Evolutionary conservation across 2,329 filamentous ascomycete species (phyloP).

Genomic region (Emergomyces pasteurianus): DNA sequence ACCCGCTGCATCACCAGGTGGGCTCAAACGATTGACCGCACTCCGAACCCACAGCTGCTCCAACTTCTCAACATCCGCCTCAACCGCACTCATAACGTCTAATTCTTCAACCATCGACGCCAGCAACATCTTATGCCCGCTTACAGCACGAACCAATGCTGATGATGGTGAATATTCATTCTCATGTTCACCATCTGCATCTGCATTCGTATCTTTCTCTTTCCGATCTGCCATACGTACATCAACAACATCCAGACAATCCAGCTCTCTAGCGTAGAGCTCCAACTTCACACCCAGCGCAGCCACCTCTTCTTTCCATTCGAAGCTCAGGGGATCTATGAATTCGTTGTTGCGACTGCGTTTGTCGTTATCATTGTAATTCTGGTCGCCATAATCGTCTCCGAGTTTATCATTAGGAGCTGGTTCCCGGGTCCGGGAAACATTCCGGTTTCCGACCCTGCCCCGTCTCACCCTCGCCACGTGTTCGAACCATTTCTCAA

Average conservation of each 20-base stretch:
- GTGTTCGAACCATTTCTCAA: constrained; percentile 27
- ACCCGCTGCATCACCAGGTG: constrained; percentile 2
- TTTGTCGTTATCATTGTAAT: not conserved
- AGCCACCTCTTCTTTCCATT: constrained; percentile 25
- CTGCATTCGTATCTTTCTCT: not conserved
- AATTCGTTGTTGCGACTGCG: constrained; percentile 14
- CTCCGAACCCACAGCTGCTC: constrained; percentile 24
- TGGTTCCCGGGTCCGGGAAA: not conserved
- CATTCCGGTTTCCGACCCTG: constrained; percentile 7
- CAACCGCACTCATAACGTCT: constrained; percentile 23
- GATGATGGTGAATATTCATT: constrained; percentile 5
- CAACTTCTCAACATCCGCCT: constrained; percentile 22
- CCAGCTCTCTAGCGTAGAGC: constrained; percentile 23
- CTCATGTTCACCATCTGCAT: not conserved
- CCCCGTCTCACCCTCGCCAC: constrained; percentile 17
- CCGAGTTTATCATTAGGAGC: not conserved
- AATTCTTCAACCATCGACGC: constrained; percentile 28
- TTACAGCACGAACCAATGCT: constrained; percentile 21
- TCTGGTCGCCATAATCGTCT: not conserved
- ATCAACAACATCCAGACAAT: constrained; percentile 25
- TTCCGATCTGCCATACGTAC: not conserved
- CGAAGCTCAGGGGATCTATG: constrained; percentile 22
- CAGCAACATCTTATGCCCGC: constrained; percentile 19
- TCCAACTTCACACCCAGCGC: constrained; percentile 23
- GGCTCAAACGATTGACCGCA: constrained; percentile 17